These are phyloP conservation scores for Ascosphaera apis DNA, from an alignment of 2,329 filamentous ascomycete species.

Conservation along the genomic window DNA sequence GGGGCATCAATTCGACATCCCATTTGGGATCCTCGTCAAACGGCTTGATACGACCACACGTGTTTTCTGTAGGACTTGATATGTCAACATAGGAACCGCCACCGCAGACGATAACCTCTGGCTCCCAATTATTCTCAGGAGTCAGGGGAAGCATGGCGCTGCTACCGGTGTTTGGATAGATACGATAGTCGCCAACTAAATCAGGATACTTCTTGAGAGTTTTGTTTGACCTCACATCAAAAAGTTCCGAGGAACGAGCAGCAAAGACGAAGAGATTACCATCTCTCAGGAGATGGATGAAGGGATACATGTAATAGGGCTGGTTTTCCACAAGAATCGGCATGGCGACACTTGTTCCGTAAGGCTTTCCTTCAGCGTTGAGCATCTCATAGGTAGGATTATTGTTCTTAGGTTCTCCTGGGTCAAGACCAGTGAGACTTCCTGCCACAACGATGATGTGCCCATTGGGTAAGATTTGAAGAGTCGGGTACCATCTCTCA, in stretches of 20 bases:
- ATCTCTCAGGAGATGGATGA: constrained; percentile 34
- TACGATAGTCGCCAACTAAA: constrained; percentile 32
- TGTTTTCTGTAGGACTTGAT: constrained; percentile 33
- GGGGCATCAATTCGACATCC: constrained; percentile 36
- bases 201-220: constrained; percentile 27
- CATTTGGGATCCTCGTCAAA: constrained; percentile 26
- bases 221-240: constrained; percentile 25
- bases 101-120: constrained; percentile 35
- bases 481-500: constrained; percentile 37
- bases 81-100: constrained; percentile 37
- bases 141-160: constrained; percentile 32
- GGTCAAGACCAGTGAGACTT: constrained; percentile 34
- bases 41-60: constrained; percentile 33
- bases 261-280: constrained; percentile 34
- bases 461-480: constrained; percentile 34
- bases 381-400: constrained; percentile 41
- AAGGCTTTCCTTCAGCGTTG: constrained; percentile 23
- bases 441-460: constrained; percentile 37
- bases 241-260: constrained; percentile 32
- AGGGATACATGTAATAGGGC: constrained; percentile 43
- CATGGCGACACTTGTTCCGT: constrained; percentile 26
- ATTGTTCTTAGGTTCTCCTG: constrained; percentile 31
- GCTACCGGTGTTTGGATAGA: constrained; percentile 37
- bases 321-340: constrained; percentile 33
- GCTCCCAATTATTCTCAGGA: constrained; percentile 27